Base-by-base conservation (phyloP, 371 early-diverging fungal species). In the Homolaphlyctis polyrhiza region DNA sequence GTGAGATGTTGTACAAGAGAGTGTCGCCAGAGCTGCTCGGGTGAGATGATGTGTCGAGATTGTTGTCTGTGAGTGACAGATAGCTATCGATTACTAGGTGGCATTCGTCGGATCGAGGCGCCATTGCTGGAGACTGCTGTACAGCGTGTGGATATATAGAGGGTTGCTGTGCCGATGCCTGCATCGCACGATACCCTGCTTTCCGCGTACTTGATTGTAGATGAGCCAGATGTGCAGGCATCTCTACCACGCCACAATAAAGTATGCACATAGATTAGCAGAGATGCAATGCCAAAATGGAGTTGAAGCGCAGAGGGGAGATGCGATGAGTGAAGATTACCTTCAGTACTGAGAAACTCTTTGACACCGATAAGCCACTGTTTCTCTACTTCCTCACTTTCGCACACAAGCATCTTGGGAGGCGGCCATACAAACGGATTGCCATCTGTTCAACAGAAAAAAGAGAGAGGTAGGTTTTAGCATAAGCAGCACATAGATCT, bases 401-500 rank as follows among this genome's bases (percentile, higher is more conserved):
- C 35, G 36, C 60, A 62, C 48, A 69, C 47, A 43, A 70, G 11
- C 6, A 69, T 36, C 21, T 65, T 68, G 2, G 66, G 58, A 4
- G 75, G 75, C 1, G 75, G 75, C 75, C 75, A 75, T 39, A 63
- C 61, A 16, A 75, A 43, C 21, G 71, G 72, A 48, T 75, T 75
- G 45, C 63, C 60, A 21, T 75, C 75, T 69, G 47, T 35, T 6
- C 2, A 34, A 60, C 8, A 43, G n/a, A 25, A 35, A 34, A n/a
- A 21, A 54, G 23, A 21, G 23, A 59, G 18, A 35, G 23, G 3
- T 28, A 36, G 27, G 25, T 13, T 25, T 29, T 34, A 13, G 49
- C 29, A 16, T 60, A 21, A 16, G 18, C 25, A n/a, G n/a, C n/a
- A n/a, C n/a, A n/a, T 34, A 16, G 58, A 13, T 14, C 25, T 8